Base-by-base conservation (phyloP, 441 rosid species). In the Heliophila coronopifolia region DNA sequence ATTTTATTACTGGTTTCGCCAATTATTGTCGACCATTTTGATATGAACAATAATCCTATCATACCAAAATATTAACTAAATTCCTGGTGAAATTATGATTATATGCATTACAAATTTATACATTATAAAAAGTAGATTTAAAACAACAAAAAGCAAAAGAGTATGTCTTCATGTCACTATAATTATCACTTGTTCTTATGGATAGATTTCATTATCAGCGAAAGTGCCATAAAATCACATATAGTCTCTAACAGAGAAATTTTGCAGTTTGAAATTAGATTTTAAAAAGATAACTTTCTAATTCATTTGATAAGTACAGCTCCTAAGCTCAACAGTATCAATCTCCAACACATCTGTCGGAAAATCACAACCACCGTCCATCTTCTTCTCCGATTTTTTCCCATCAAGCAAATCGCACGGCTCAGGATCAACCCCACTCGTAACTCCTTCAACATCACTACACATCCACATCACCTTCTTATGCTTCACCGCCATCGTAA, bases 401-500 rank as follows among this genome's bases (percentile, higher is more conserved):
- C 55, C 66, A 13, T 47, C 54, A 25, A 63, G 60, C 62, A 66
- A 54, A 40, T 35, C 71, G 3, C 71, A 66, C 6, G 58, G 52
- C 58, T 66, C 49, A 53, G 71, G 71, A 38, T 47, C 61, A 26
- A 66, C 71, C 7, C 71, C 66, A 10, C 10, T 54, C 0, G 53
- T 54, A 19, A 66, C 61, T 1, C 71, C 71, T 49, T 66, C 30
- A 15, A 66, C 67, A 31, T 66, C 71, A 11, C 66, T 59, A 58
- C 71, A 66, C 65, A 54, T 66, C 66, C 71, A 66, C 7, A 59
- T 52, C n/a, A 4, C 58, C 28, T 66, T 66, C 67, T 66, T 66
- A 47, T 53, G 66, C 31, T 83, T 86, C 4, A 66, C 75, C 31
- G 86, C 84, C 93, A 89, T 50, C 2, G 72, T 66, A 38, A 85